A percentile compares a stretch with the other conserved stretches of the same genome.
Conservation (phyloP, 2,329 filamentous ascomycete species). For the Hypoxylon sp. region DNA sequence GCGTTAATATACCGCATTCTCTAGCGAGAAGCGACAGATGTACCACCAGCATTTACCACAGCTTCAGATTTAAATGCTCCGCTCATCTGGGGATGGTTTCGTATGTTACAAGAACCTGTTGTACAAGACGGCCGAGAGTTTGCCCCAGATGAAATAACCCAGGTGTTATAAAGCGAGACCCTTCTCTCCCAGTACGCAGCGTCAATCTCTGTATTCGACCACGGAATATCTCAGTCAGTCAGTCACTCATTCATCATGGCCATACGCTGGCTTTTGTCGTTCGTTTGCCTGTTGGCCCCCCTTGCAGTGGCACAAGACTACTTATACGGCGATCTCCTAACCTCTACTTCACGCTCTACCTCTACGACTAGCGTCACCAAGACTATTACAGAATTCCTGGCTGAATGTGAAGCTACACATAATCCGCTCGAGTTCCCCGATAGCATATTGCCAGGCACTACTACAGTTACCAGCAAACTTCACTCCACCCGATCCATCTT, state of each 20-base stretch:
- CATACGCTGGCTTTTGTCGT: conserved; percentile 27
- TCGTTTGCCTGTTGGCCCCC: conserved; percentile 28
- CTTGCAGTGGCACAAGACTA: conserved; percentile 23
- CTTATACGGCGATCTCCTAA: conserved; percentile 15
- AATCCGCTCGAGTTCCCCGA: conserved; percentile 2
- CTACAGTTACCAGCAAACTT: conserved; percentile 30
- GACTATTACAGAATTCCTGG: conserved; percentile 32
- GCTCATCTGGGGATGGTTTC: conserved; percentile 23
- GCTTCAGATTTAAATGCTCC: conserved; percentile 26
- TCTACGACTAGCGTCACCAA: conserved; percentile 30
- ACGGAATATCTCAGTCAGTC: neutral
- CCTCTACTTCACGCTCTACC: conserved; percentile 16
- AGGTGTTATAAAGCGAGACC: conserved; percentile 19
- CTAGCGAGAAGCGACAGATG: conserved; percentile 24
- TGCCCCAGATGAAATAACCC: neutral
- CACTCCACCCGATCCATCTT: conserved; percentile 25
- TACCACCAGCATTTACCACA: conserved; percentile 18
- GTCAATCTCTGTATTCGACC: conserved; percentile 2
- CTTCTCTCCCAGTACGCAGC: conserved; percentile 5
- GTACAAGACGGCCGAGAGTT: conserved; percentile 11
- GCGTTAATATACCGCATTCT: conserved; percentile 14
- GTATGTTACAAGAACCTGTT: no score
- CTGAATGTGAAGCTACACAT: conserved; percentile 18
- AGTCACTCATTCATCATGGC: conserved; percentile 35
- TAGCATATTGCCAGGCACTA: conserved; percentile 24